A percentile compares a stretch with the other conserved stretches of the same genome.
Conservation (phyloP, 179 eudicot species). For the Carnegiea gigantea region DNA sequence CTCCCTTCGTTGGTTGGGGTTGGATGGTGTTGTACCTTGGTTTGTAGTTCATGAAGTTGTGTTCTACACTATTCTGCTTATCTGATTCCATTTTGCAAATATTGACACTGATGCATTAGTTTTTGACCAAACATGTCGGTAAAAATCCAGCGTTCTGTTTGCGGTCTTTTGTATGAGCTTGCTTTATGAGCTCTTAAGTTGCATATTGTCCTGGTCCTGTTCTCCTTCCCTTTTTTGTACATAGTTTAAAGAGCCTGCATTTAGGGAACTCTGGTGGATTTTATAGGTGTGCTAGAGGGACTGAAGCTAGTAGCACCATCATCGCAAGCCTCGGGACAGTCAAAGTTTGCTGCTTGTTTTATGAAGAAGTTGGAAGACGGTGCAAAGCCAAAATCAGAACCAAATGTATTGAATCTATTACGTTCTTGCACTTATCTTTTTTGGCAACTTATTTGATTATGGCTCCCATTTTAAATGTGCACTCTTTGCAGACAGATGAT, state of each 20-base stretch:
- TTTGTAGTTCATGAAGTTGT: too few species aligned
- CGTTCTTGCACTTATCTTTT: slow-evolving; percentile 18
- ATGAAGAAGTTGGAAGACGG: slow-evolving; percentile 37
- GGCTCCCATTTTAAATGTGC: slow-evolving; percentile 13
- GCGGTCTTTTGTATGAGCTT: not conserved
- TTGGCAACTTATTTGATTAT: slow-evolving; percentile 15
- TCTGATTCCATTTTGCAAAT: too few species aligned
- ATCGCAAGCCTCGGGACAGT: slow-evolving; percentile 30
- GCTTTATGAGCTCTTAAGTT: not conserved
- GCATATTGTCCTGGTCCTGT: not conserved
- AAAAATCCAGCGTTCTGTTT: not conserved
- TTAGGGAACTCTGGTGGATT: slow-evolving; percentile 22
- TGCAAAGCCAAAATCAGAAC: slow-evolving; percentile 30
- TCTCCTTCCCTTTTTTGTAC: not conserved
- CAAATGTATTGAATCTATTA: slow-evolving; percentile 26
- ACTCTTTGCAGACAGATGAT: slow-evolving; percentile 36
- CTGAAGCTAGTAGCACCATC: slow-evolving; percentile 31
- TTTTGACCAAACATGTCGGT: not conserved
- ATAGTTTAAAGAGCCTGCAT: slow-evolving; percentile 11
- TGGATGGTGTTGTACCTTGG: too few species aligned
- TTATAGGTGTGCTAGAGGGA: slow-evolving; percentile 41
- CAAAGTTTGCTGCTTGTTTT: slow-evolving; percentile 32
- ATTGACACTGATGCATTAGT: not conserved
- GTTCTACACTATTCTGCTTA: too few species aligned
- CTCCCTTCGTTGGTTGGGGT: too few species aligned